phyloP scores from a whole-genome alignment of 805 yeast genomes.

The Blastobotrys americana region DNA sequence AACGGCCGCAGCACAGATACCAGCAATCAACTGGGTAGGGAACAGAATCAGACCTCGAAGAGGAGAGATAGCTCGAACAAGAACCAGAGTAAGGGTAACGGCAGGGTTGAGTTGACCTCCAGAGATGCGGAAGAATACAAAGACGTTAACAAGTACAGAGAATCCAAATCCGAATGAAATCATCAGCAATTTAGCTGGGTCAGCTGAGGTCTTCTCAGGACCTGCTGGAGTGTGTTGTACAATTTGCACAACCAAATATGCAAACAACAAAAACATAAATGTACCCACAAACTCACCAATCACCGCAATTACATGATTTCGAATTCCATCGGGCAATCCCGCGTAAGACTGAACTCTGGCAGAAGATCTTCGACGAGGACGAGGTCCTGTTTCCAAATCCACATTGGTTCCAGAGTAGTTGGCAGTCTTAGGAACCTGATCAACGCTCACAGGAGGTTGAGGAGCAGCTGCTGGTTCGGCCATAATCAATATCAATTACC shows the following conservation, averaged over 20 bases:
- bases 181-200: conserved; percentile 66
- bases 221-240: conserved; percentile 28
- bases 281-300: conserved; percentile 84
- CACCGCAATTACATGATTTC: conserved; percentile 61
- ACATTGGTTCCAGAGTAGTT: conserved; percentile 1
- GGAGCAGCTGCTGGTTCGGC: conserved; percentile 2
- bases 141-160: conserved; percentile 68
- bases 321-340: conserved; percentile 38
- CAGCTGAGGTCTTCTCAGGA: conserved; percentile 32
- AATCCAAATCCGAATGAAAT: conserved; percentile 83
- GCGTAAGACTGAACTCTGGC: conserved; percentile 4
- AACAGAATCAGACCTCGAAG: conserved; percentile 60
- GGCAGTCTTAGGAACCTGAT: not conserved
- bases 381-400: conserved; percentile 1
- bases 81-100: conserved; percentile 65
- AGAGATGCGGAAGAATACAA: conserved; percentile 63
- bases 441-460: not conserved
- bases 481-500: too few relatives aligned
- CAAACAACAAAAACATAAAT: conserved; percentile 73
- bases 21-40: conserved; percentile 67
- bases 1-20: conserved; percentile 90
- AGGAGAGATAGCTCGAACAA: conserved; percentile 68
- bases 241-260: conserved; percentile 70
- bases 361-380: conserved; percentile 1
- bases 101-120: conserved; percentile 92